Conservation (phyloP, 257 asterid genomes). For the Oldenlandia corymbosa region DNA sequence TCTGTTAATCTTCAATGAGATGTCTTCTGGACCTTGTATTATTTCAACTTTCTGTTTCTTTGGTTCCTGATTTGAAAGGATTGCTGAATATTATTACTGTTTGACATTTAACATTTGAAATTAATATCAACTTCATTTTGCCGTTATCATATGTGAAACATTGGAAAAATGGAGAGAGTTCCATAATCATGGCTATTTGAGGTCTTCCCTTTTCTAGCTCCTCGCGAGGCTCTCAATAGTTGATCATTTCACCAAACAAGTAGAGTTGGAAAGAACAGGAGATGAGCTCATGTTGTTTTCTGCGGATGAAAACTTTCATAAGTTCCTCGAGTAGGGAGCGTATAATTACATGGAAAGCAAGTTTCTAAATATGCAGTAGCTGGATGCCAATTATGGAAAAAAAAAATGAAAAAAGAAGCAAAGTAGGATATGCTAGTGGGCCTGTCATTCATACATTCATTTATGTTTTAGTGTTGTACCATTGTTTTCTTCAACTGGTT, state of each 20-base stretch:
- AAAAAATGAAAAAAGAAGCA: background rate
- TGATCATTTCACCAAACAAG: no score
- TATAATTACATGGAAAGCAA: background rate
- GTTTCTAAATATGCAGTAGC: background rate
- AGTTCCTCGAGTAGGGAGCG: background rate
- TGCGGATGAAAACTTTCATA: no score
- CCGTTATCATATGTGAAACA: background rate
- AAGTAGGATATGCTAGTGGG: background rate
- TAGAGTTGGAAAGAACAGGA: no score
- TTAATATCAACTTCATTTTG: background rate
- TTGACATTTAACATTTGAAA: background rate
- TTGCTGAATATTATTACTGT: background rate
- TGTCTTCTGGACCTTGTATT: background rate
- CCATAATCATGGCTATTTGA: background rate
- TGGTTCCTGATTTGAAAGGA: background rate
- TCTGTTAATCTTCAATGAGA: background rate
- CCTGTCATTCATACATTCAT: background rate
- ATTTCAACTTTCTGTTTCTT: background rate
- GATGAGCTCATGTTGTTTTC: no score
- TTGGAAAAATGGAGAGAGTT: background rate
- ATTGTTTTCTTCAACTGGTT: constrained; percentile 8
- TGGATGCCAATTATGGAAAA: background rate
- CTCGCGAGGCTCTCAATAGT: background rate
- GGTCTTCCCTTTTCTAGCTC: background rate
- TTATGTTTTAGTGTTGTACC: background rate